Percentiles rank a stretch among this genome's conserved stretches.
Conservation (phyloP, 257 asterid genomes). For the Petrea volubilis region DNA sequence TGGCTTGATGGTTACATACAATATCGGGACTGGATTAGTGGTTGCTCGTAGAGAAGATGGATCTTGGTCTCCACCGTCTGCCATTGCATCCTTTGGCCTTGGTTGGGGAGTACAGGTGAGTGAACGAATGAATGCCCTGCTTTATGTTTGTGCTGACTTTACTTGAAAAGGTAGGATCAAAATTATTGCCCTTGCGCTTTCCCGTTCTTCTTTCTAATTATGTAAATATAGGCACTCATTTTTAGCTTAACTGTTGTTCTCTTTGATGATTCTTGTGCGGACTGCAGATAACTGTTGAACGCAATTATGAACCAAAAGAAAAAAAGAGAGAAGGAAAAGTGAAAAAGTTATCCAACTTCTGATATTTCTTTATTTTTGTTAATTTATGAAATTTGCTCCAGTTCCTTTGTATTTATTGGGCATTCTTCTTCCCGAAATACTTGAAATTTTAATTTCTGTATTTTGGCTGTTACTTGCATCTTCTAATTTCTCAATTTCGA, state of each 20-base stretch:
- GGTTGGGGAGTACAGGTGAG: slow-evolving; percentile 87
- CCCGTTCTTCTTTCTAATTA: not conserved
- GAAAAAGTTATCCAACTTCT: no score
- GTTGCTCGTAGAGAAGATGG: slow-evolving; percentile 77
- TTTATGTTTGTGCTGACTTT: not conserved
- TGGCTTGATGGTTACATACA: slow-evolving; percentile 79
- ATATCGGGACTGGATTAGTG: slow-evolving; percentile 71
- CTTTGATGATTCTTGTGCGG: not conserved
- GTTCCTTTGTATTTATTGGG: not conserved
- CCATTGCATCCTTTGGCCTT: slow-evolving; percentile 65
- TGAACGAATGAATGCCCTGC: not conserved
- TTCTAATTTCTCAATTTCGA: no score
- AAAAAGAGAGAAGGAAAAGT: no score
- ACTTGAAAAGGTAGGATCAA: not conserved
- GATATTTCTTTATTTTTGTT: not conserved
- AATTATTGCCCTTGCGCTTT: not conserved
- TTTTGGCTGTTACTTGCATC: not conserved
- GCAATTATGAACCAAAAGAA: no score
- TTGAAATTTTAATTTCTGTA: not conserved
- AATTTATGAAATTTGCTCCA: not conserved
- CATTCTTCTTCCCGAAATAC: not conserved
- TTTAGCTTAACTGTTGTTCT: not conserved
- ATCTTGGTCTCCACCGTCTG: slow-evolving; percentile 84
- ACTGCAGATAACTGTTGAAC: no score
- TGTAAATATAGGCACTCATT: not conserved